Percentiles rank a stretch among this genome's conserved stretches.
Evolutionary conservation across 139 green algal genomes (phyloP).

Genomic region (Tetradesmus obliquus): DNA sequence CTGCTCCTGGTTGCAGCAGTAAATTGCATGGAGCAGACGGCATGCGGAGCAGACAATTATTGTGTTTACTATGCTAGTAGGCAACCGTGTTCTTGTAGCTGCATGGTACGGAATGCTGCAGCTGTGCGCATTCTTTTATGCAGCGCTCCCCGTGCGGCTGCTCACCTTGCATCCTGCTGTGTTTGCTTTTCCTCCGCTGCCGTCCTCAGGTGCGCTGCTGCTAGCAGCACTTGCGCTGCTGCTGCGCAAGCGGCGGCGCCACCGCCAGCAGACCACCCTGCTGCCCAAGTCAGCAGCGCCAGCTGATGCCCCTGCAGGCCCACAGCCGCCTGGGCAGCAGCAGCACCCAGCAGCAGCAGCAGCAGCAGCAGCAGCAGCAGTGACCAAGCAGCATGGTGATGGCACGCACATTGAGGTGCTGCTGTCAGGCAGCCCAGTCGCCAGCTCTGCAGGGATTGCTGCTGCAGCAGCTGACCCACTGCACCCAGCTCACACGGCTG

Average conservation of each 20-base stretch:
- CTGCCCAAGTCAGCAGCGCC: not conserved
- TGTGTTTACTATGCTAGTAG: too few species aligned
- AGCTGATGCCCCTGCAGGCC: not conserved
- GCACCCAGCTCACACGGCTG: too few species aligned
- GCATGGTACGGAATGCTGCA: too few species aligned
- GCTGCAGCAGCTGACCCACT: too few species aligned
- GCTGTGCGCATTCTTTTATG: too few species aligned
- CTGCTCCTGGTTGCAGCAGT: too few species aligned
- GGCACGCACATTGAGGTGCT: not conserved
- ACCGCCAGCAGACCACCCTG: not conserved
- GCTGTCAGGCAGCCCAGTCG: not conserved
- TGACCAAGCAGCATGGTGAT: not conserved
- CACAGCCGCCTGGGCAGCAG: not conserved
- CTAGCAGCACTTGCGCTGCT: not conserved
- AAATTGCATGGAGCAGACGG: not conserved
- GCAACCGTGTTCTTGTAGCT: too few species aligned
- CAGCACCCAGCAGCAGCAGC: not conserved
- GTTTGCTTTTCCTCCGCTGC: not conserved
- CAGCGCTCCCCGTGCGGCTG: too few species aligned
- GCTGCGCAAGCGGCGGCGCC: not conserved
- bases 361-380: not conserved
- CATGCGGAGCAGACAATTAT: too few species aligned
- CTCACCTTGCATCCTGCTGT: not conserved
- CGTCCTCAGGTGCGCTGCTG: not conserved
- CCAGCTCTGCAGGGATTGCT: not conserved